Evolutionary conservation across 1,139 yeast species (phyloP).

Genomic region (Geotrichum klebahnii): DNA sequence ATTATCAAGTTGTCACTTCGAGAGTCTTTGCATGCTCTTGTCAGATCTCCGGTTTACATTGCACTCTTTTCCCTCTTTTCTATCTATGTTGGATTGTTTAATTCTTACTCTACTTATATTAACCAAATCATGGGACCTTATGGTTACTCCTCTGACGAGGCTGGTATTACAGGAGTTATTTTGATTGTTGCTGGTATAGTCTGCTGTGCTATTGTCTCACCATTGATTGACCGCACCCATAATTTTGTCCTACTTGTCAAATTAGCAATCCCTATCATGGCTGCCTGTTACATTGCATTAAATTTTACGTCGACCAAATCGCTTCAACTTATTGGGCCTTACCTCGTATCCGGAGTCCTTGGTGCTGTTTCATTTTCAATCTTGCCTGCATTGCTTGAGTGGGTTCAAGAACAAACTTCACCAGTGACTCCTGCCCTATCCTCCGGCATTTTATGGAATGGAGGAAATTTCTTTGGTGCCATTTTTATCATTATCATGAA

Average conservation of each 20-base stretch:
- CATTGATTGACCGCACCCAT: slow-evolving; percentile 36
- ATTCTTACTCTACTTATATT: slow-evolving; percentile 37
- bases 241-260: slow-evolving; percentile 30
- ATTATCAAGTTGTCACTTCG: slow-evolving; percentile 30
- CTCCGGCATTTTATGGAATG: slow-evolving; percentile 37
- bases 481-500: slow-evolving; percentile 38
- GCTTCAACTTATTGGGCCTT: slow-evolving; percentile 35
- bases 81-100: slow-evolving; percentile 40
- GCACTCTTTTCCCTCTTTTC: slow-evolving; percentile 34
- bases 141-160: slow-evolving; percentile 37
- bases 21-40: slow-evolving; percentile 29
- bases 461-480: slow-evolving; percentile 39
- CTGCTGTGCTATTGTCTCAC: slow-evolving; percentile 36
- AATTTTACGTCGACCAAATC: slow-evolving; percentile 34
- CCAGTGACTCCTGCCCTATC: slow-evolving; percentile 39
- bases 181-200: slow-evolving; percentile 37
- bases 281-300: slow-evolving; percentile 36
- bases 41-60: slow-evolving; percentile 27
- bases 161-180: slow-evolving; percentile 39
- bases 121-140: slow-evolving; percentile 39
- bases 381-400: slow-evolving; percentile 38
- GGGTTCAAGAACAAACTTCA: slow-evolving; percentile 39
- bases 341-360: slow-evolving; percentile 36
- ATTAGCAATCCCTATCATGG: slow-evolving; percentile 35
- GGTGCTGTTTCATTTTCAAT: slow-evolving; percentile 39